Percentiles rank a stretch among this genome's conserved stretches.
These are phyloP conservation scores for Syncephalastrum racemosum DNA, from an alignment of 371 early-diverging fungal species.

Conservation along the genomic window DNA sequence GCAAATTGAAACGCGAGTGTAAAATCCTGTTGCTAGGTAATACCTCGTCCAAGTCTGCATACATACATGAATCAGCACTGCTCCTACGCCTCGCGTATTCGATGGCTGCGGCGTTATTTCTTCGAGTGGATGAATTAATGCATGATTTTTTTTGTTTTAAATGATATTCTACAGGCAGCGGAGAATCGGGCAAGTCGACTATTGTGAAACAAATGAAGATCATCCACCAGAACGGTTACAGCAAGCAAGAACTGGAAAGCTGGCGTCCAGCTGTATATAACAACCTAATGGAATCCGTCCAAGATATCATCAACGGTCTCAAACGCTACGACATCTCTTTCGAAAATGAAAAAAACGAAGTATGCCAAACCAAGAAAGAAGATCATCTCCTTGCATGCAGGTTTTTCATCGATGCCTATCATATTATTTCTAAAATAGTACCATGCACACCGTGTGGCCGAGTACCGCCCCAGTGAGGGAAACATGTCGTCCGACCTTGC, in stretches of 20 bases:
- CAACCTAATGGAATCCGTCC: slow-evolving; percentile 77
- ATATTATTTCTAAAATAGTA: slow-evolving; percentile 14
- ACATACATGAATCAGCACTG: too few species aligned
- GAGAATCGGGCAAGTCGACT: slow-evolving; percentile 91
- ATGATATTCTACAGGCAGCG: slow-evolving; percentile 63
- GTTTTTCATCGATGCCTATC: neutral
- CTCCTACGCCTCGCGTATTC: too few species aligned
- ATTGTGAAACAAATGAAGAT: slow-evolving; percentile 94
- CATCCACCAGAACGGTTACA: slow-evolving; percentile 88
- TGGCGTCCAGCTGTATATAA: slow-evolving; percentile 75
- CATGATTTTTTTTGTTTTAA: neutral
- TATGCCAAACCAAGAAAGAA: slow-evolving; percentile 11
- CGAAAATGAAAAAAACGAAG: slow-evolving; percentile 38
- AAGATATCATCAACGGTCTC: slow-evolving; percentile 63
- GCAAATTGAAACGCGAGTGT: slow-evolving; percentile 62
- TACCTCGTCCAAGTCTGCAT: neutral
- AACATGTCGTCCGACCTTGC: slow-evolving; percentile 54
- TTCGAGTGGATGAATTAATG: neutral
- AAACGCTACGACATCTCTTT: slow-evolving; percentile 50
- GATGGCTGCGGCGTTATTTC: too few species aligned
- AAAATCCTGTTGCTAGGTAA: slow-evolving; percentile 75
- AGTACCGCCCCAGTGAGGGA: slow-evolving; percentile 41
- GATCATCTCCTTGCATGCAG: neutral
- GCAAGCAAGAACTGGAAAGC: slow-evolving; percentile 70
- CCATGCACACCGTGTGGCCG: slow-evolving; percentile 37